Conservation (phyloP, 345 rosid species). For the Ailanthus altissimus region DNA sequence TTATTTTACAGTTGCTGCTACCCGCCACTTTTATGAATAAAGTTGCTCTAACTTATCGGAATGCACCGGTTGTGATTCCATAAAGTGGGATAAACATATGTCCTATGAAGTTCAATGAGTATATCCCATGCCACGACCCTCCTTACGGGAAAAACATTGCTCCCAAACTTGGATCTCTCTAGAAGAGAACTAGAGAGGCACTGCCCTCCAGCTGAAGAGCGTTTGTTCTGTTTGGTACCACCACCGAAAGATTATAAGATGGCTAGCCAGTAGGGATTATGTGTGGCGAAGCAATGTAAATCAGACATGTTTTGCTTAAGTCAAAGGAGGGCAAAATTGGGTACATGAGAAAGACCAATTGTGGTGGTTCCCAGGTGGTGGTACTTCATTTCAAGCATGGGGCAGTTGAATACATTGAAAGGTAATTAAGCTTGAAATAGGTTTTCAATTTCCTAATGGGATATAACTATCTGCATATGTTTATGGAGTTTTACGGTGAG, state of each 20-base stretch:
- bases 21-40: slow-evolving; percentile 47
- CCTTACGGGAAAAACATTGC: slow-evolving; percentile 54
- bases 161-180: slow-evolving; percentile 57
- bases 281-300: slow-evolving; percentile 96
- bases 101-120: slow-evolving; percentile 73
- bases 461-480: neutral
- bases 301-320: slow-evolving; percentile 81
- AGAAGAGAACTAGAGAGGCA: slow-evolving; percentile 86
- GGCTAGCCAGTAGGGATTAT: slow-evolving; percentile 89
- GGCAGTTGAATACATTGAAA: slow-evolving; percentile 83
- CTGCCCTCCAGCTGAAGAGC: slow-evolving; percentile 76
- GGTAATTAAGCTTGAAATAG: slow-evolving; percentile 39
- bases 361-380: slow-evolving; percentile 99
- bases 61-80: slow-evolving; percentile 54
- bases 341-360: slow-evolving; percentile 70
- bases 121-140: slow-evolving; percentile 81
- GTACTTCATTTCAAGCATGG: slow-evolving; percentile 97
- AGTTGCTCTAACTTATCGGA: slow-evolving; percentile 58
- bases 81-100: slow-evolving; percentile 43
- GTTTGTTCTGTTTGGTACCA: slow-evolving; percentile 85
- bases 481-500: neutral
- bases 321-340: slow-evolving; percentile 98
- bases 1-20: slow-evolving; percentile 40
- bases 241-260: slow-evolving; percentile 86
- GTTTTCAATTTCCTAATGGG: neutral